These are phyloP conservation scores for Vigna radiata DNA, from an alignment of 306 rosid genomes.

Conservation along the genomic window DNA sequence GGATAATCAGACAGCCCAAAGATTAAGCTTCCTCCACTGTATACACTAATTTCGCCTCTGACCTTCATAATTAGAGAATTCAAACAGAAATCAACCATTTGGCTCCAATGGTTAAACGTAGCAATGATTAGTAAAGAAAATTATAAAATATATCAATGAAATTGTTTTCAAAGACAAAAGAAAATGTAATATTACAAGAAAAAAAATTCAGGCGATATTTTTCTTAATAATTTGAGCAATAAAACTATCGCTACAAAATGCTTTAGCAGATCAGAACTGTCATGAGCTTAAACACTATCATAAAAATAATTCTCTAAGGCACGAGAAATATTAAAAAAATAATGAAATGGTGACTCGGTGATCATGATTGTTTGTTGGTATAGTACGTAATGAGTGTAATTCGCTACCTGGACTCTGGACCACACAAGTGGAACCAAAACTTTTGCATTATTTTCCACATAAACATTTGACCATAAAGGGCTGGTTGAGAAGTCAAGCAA, in stretches of 20 bases:
- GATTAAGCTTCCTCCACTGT: constrained; percentile 86
- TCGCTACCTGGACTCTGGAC: constrained; percentile 94
- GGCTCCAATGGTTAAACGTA: constrained; percentile 23
- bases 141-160: constrained; percentile 24
- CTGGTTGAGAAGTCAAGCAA: constrained; percentile 93
- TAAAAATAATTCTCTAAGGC: constrained; percentile 26
- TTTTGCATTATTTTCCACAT: constrained; percentile 95
- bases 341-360: constrained; percentile 15
- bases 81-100: constrained; percentile 37
- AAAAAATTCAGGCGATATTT: constrained; percentile 13
- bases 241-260: not conserved
- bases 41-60: constrained; percentile 93
- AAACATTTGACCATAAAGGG: constrained; percentile 95
- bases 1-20: constrained; percentile 93
- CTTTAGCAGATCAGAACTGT: constrained; percentile 16
- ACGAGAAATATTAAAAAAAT: not conserved
- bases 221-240: constrained; percentile 1
- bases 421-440: constrained; percentile 98
- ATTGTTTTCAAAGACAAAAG: constrained; percentile 39
- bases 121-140: constrained; percentile 38
- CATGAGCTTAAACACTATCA: constrained; percentile 9
- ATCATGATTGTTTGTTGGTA: constrained; percentile 8
- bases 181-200: constrained; percentile 22
- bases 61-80: constrained; percentile 70
- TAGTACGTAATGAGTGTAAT: constrained; percentile 32